Base-by-base conservation (phyloP, 768 basidiomycete genomes). In the Coprinellus aureogranulatus region DNA sequence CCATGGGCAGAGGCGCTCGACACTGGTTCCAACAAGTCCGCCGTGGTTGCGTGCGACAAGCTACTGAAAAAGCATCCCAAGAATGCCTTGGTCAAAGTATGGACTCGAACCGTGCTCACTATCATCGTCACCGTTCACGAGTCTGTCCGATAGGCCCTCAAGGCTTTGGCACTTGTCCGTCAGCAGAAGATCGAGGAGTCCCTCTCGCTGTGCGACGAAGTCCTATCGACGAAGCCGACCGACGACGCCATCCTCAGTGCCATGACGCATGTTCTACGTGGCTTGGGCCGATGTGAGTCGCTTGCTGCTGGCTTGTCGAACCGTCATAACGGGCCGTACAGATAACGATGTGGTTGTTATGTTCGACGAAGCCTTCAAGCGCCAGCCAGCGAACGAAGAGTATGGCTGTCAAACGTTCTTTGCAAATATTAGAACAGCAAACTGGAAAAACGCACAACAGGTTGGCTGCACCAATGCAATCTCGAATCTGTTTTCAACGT, bases 371-470 rank as follows among this genome's bases (percentile, higher is more conserved):
- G 92, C 92, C 1, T 92, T 82, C 75, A 92, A 88, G 70, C 84
- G 87, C 60, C 84, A 89, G 58, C 92, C 92, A 20, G 64, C 71
- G 4, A 92, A 91, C 65, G 92, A 94, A 67, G 92, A 94, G 59
- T 83, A 92, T 9, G 92, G 87, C 22, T 81, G 81, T 23, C 91
- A 94, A 68, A 87, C 89, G 0, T 94, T 94, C 75, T 89, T 92
- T 67, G 90, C 92, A 20, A 89, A 92, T 65, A 83, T 88, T 31
- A 84, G 90, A 59, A 83, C 87, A 30, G 81, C 81, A 16, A 86
- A 89, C 62, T 94, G 92, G 92, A 94, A 92, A 70, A 81, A 86
- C 45, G 90, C 89, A 23, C 92, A 94, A 68, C 87, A 88, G 77
- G 90, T 89, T 34, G 8, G 34, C 57, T 49, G 39, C 2, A 27